Percentiles rank a stretch among this genome's conserved stretches.
These are phyloP conservation scores for Ophiocordyceps robertsii DNA, from an alignment of 2,329 filamentous ascomycete genomes.

Conservation along the genomic window DNA sequence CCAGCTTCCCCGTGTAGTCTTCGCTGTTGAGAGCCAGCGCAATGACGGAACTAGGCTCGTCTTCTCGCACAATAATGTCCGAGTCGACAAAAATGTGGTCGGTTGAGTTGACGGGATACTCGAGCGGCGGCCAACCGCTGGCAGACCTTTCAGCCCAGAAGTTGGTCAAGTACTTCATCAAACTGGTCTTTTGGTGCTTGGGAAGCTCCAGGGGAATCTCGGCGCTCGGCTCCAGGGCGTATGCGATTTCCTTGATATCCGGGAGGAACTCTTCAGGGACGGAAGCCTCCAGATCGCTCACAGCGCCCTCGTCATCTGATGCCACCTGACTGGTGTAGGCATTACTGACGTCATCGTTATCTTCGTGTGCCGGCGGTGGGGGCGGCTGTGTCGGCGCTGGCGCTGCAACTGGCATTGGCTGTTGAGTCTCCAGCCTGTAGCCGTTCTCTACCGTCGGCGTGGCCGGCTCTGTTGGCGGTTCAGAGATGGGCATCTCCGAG, in stretches of 20 bases:
- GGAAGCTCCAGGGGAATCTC: constrained; percentile 62
- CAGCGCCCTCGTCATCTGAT: constrained; percentile 53
- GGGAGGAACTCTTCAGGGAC: constrained; percentile 55
- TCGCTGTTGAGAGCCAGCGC: constrained; percentile 81
- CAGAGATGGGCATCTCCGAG: constrained; percentile 8
- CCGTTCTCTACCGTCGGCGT: constrained; percentile 9
- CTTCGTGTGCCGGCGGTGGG: constrained; percentile 5
- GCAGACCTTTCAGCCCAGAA: constrained; percentile 98
- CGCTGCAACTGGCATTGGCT: constrained; percentile 3
- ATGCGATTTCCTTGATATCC: constrained; percentile 47
- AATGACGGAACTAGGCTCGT: constrained; percentile 92
- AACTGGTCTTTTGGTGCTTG: constrained; percentile 81
- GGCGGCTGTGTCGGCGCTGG: neutral
- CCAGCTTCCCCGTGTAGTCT: constrained; percentile 74
- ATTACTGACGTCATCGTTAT: constrained; percentile 14
- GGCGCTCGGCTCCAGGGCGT: constrained; percentile 45
- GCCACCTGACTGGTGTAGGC: constrained; percentile 36
- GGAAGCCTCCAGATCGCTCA: constrained; percentile 60
- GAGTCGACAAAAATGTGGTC: constrained; percentile 97
- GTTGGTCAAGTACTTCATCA: constrained; percentile 91
- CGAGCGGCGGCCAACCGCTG: constrained; percentile 82
- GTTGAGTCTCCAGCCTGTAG: constrained; percentile 10
- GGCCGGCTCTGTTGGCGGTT: constrained; percentile 5
- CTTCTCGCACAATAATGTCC: constrained; percentile 92
- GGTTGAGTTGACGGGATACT: constrained; percentile 76